These are phyloP conservation scores for Gossypium herbaceum DNA, from an alignment of 345 rosid genomes.

Conservation along the genomic window DNA sequence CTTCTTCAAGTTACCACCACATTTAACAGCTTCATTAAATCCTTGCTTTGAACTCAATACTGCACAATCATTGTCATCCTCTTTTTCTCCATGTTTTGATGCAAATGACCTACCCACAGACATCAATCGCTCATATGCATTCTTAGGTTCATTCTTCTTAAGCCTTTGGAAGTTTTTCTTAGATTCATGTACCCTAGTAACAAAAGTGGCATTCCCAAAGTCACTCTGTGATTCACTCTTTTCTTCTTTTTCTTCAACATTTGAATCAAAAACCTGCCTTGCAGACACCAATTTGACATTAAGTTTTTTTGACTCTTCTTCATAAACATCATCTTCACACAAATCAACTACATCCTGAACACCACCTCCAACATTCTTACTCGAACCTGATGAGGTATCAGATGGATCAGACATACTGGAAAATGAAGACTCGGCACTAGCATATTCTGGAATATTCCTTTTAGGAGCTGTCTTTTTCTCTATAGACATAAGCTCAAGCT, in stretches of 20 bases:
- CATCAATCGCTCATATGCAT: slow-evolving; percentile 33
- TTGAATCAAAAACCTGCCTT: slow-evolving; percentile 25
- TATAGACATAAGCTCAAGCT: slow-evolving; percentile 73
- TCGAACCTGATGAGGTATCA: slow-evolving; percentile 19
- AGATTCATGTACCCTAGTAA: slow-evolving; percentile 22
- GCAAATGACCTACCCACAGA: slow-evolving; percentile 37
- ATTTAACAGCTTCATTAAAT: slow-evolving; percentile 23
- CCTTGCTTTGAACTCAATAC: slow-evolving; percentile 33
- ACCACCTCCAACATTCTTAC: slow-evolving; percentile 22
- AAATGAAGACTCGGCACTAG: slow-evolving; percentile 48
- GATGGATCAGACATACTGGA: slow-evolving; percentile 26
- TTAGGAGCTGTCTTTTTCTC: slow-evolving; percentile 46
- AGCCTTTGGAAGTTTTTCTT: slow-evolving; percentile 22
- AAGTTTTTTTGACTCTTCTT: slow-evolving; percentile 18
- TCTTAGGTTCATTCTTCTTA: slow-evolving; percentile 31
- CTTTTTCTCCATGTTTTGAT: slow-evolving; percentile 32
- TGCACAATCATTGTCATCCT: slow-evolving; percentile 42
- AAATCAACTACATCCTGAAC: slow-evolving; percentile 16
- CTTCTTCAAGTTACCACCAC: slow-evolving; percentile 27
- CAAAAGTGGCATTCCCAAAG: slow-evolving; percentile 12
- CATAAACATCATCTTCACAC: slow-evolving; percentile 13
- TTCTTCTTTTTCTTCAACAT: slow-evolving; percentile 28
- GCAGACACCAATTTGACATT: slow-evolving; percentile 23
- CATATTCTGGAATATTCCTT: slow-evolving; percentile 34
- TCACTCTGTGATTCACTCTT: slow-evolving; percentile 14